Evolutionary conservation across 2,329 filamentous ascomycete species (phyloP), one percentile per base, ranked within the genome.

Genomic region (Pseudogymnoascus sp.): DNA sequence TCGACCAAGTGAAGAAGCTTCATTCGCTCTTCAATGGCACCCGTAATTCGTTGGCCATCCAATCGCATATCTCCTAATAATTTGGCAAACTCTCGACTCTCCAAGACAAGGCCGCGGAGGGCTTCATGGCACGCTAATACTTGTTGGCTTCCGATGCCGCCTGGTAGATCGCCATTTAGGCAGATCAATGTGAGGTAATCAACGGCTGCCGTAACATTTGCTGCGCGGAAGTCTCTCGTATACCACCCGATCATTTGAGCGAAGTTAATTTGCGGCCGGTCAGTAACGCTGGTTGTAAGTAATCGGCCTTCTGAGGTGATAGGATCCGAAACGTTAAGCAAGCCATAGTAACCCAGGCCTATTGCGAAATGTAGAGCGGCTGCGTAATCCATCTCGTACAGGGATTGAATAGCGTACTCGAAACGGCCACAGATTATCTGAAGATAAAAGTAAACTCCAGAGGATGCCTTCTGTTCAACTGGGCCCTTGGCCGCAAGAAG

Each of bases 291-390:
- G 75, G 85, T 78, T 68, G 80, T 86, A 45, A 86, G 77, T 57
- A 88, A 77, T 70, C 96, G 90, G 72, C 89, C 88, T 61, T 89
- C 86, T 8, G 86, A 86, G 6, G 85, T 84, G 69, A 85, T 83
- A 67, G 91, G 91, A 74, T 96, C 90, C 37, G 91, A 89, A 29
- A 96, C 90, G 37, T 93, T 88, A 66, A 99, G 79, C 65, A 99
- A 81, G 12, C 93, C 93, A 74, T 97, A 97, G 77, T 89, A 96
- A 69, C 88, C 86, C 51, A 99, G 82, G 0, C 88, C 91, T 71
- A 97, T 88, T 21, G 91, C 91, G 72, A 97, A 96, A 79, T 99
- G 96, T 60, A 96, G 91, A 23, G 93, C 93, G 68, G 96, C 93
- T 54, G 96, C 86, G 71, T 96, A 96, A 61, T 91, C 90, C 77